Percentiles rank a stretch among this genome's conserved stretches.
Evolutionary conservation across 2,329 filamentous ascomycete species (phyloP).

Genomic region (Talaromyces albobiverticillius): DNA sequence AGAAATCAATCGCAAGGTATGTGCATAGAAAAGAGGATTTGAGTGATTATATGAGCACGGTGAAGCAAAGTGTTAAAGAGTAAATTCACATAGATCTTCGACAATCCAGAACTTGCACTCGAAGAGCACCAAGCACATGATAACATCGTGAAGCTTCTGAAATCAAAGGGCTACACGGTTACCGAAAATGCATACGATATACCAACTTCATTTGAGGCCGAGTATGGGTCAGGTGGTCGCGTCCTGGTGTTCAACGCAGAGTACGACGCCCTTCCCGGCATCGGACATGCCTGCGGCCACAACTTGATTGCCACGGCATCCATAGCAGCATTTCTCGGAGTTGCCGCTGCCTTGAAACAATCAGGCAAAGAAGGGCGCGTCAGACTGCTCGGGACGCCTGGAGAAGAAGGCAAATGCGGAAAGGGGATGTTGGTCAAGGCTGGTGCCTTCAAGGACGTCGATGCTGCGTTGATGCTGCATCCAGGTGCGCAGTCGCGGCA

Average conservation of each 20-base stretch:
- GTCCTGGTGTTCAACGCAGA: slow-evolving; percentile 20
- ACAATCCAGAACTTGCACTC: slow-evolving; percentile 18
- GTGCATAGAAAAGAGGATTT: not conserved
- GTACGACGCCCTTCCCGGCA: slow-evolving; percentile 20
- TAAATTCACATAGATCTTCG: slow-evolving; percentile 12
- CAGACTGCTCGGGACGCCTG: slow-evolving; percentile 25
- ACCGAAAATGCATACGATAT: slow-evolving; percentile 16
- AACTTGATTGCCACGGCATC: slow-evolving; percentile 14
- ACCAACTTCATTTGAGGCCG: slow-evolving; percentile 7
- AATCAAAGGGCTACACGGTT: slow-evolving; percentile 11
- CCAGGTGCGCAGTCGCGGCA: not conserved
- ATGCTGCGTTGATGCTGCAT: slow-evolving; percentile 29
- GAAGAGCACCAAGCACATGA: slow-evolving; percentile 18
- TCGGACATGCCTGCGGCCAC: slow-evolving; percentile 22
- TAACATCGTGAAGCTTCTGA: slow-evolving; percentile 15
- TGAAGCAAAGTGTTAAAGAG: not conserved
- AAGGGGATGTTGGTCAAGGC: slow-evolving; percentile 34
- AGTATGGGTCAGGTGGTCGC: slow-evolving; percentile 11
- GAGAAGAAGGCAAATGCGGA: slow-evolving; percentile 26
- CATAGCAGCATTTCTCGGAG: slow-evolving; percentile 16
- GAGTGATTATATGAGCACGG: not conserved
- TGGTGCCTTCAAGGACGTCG: slow-evolving; percentile 32
- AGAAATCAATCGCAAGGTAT: not conserved
- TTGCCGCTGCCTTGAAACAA: slow-evolving; percentile 9
- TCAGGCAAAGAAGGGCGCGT: slow-evolving; percentile 16